These are phyloP conservation scores for Ambrosiella cleistominuta DNA, from an alignment of 2,329 filamentous ascomycete species.

Conservation along the genomic window DNA sequence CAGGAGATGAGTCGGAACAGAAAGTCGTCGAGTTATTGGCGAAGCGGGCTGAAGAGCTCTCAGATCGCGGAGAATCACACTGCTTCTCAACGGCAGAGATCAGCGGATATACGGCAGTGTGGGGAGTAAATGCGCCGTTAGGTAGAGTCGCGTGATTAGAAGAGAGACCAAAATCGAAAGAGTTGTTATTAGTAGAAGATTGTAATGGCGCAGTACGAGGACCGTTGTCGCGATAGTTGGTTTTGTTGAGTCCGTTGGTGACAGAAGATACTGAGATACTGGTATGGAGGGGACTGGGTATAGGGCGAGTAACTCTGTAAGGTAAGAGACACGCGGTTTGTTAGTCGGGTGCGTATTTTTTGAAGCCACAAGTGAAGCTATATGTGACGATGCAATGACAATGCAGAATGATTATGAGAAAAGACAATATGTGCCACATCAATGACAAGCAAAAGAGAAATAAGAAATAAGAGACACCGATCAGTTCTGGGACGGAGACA, in stretches of 20 bases:
- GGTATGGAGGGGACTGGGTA: slow-evolving; percentile 11
- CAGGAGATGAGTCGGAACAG: slow-evolving; percentile 8
- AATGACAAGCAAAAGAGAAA: slow-evolving; percentile 2
- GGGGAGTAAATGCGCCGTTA: background rate
- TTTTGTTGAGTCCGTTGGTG: background rate
- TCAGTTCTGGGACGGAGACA: too few relatives aligned
- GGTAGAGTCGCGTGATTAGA: background rate
- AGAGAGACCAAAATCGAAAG: background rate
- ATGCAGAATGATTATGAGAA: background rate
- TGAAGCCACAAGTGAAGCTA: background rate
- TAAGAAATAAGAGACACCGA: background rate
- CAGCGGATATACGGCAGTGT: background rate
- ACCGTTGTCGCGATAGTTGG: slow-evolving; percentile 6
- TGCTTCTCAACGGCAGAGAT: background rate
- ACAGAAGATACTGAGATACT: slow-evolving; percentile 6
- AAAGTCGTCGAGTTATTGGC: slow-evolving; percentile 9
- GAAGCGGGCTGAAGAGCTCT: slow-evolving; percentile 2
- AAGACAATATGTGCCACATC: background rate
- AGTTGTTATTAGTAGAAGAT: background rate
- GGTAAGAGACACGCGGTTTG: background rate
- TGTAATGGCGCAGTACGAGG: slow-evolving; percentile 10
- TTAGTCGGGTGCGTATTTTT: background rate
- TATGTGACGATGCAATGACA: background rate
- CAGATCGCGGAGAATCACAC: slow-evolving; percentile 4
- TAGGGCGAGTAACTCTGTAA: slow-evolving; percentile 2